Evolutionary conservation across 352 stramenopile genomes (phyloP), one percentile per base, ranked within the genome.

Genomic region (Globisporangium uncinulatum): DNA sequence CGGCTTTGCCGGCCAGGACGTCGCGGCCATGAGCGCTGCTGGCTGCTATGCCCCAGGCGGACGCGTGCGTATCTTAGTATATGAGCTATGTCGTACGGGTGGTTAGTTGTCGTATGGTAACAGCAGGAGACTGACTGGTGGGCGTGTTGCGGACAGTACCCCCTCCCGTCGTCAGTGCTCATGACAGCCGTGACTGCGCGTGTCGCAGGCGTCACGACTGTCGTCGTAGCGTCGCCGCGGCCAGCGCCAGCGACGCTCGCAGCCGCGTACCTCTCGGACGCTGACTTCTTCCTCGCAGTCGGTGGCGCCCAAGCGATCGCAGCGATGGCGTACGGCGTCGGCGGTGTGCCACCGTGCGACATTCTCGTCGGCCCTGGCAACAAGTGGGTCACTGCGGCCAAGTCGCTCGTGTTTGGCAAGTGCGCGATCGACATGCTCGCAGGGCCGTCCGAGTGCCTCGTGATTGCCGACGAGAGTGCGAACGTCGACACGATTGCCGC

Each of bases 381-480:
- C 83, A 98, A 98, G 73, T 99, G 96, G 96, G 97, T 99, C n/a
- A 99, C 97, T 10, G 96, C 96, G 1, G 97, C 97, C 55, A 99
- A 99, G 74, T 97, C 85, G 36, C 86, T 99, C 15, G 95, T 99
- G 42, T 97, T 89, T 67, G 96, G 92, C 66, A 94, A 97, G 62
- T 99, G 96, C 69, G 96, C 92, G 17, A 99, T 99, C 71, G 97
- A 99, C 78, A 99, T 99, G 97, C 74, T 99, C 32, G 97, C 97
- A 0, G 97, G 97, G 15, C 97, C 97, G 9, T 98, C 90, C 20
- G 97, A 99, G 74, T 98, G 98, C 24, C 84, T 99, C 50, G 97
- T 99, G 2, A 97, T 99, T 71, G 96, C 94, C 13, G 97, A 99
- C 66, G 79, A 92, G 7, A 95, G 74, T 8, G 73, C 94, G 0